A percentile compares a stretch with the other conserved stretches of the same genome.
These are phyloP conservation scores for Microdochium bolleyi DNA, from an alignment of 2,329 filamentous ascomycete genomes.

Conservation along the genomic window DNA sequence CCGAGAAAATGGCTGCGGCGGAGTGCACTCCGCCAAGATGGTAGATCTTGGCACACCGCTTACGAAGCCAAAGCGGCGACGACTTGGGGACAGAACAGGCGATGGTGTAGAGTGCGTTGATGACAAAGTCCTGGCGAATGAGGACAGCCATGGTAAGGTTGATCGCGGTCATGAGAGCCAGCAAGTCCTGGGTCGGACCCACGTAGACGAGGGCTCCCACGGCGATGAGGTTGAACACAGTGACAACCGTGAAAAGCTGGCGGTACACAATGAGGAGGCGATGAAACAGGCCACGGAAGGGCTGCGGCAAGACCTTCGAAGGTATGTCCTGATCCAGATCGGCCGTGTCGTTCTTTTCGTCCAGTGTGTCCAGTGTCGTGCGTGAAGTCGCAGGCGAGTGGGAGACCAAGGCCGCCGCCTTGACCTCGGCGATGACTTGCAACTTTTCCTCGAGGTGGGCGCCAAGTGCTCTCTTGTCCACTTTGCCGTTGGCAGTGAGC, in stretches of 20 bases:
- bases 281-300: constrained; percentile 29
- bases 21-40: constrained; percentile 45
- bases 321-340: constrained; percentile 5
- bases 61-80: constrained; percentile 37
- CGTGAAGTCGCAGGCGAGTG: constrained; percentile 7
- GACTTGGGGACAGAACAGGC: constrained; percentile 35
- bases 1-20: constrained; percentile 37
- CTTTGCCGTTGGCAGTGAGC: constrained; percentile 47
- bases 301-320: constrained; percentile 5
- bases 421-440: neutral
- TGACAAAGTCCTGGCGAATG: constrained; percentile 43
- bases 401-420: neutral
- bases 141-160: constrained; percentile 43
- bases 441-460: neutral
- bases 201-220: constrained; percentile 31
- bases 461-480: constrained; percentile 39
- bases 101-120: constrained; percentile 40
- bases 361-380: neutral
- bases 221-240: constrained; percentile 40
- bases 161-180: constrained; percentile 33
- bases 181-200: constrained; percentile 23
- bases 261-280: constrained; percentile 46
- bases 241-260: constrained; percentile 45
- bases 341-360: constrained; percentile 3
- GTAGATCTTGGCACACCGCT: constrained; percentile 40